Base-by-base conservation (phyloP, 148 eudicot species). In the Fagopyrum esculentum region DNA sequence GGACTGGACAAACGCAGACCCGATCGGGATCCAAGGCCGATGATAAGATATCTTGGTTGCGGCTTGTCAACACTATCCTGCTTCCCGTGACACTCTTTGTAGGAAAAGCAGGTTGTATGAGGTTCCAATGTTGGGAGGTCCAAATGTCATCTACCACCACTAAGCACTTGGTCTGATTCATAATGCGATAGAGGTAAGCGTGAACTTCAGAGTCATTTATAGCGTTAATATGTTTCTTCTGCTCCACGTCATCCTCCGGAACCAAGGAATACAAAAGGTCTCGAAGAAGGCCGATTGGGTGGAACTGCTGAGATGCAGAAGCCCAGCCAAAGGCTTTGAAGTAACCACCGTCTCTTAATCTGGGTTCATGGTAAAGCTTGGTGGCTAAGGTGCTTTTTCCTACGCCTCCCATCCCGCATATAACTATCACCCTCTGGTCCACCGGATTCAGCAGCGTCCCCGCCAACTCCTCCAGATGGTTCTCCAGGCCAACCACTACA, bases 61-160 rank as follows among this genome's bases (percentile, higher is more conserved):
- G 71, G 3, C 16, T 66, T 9, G 71, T 66, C 46, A 66, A 30
- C 29, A 66, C 0, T 30, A 66, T 15, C 46, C 71, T 66, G 9
- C 71, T 66, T 16, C 45, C 71, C 11, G 71, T 9, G 3, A 1
- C 71, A 66, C 9, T 17, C 44, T 10, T 5, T 17, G 6, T 35
- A 30, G 26, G 26, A 22, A 22, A 22, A 22, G 26, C 45, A 8
- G 45, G 6, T 2, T 30, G 71, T 10, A 66, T 9, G 3, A n/a
- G 9, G 4, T 4, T 1, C 45, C 15, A 66, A 30, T 30, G 16
- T 29, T 11, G 5, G 22, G 17, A 9, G 3, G 5, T 10, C 71
- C 71, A 66, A 66, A 66, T 44, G 46, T 66, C 45, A 30, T 66
- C 71, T 11, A 66, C 35, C 9, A 66, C 45, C n/a, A 68, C 71